phyloP scores from a whole-genome alignment of 495 filamentous ascomycete genomes.

The Aspergillus incahuasiensis region DNA sequence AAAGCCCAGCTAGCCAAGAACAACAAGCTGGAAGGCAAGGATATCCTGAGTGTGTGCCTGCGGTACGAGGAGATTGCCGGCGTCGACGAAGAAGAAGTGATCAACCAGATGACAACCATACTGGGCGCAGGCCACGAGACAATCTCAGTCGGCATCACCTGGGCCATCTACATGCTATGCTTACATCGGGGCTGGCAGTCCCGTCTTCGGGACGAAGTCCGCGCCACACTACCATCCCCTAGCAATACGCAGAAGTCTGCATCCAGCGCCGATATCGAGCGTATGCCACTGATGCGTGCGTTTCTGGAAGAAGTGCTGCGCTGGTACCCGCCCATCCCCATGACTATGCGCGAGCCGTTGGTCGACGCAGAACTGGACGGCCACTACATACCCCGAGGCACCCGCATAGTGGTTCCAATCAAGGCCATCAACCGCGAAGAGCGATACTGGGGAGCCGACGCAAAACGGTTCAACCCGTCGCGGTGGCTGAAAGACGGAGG shows the following conservation, averaged over 20 bases:
- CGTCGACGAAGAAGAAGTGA: conserved; percentile 60
- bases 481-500: conserved; percentile 51
- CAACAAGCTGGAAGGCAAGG: no score
- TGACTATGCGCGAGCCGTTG: conserved; percentile 53
- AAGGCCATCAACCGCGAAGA: conserved; percentile 59
- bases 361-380: conserved; percentile 54
- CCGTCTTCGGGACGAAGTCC: conserved; percentile 19
- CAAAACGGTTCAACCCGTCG: conserved; percentile 66
- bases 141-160: conserved; percentile 19
- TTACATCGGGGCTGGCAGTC: conserved; percentile 17
- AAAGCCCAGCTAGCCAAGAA: no score
- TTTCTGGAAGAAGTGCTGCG: conserved; percentile 50
- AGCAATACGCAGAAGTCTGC: neutral
- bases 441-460: conserved; percentile 73
- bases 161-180: conserved; percentile 22
- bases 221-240: neutral
- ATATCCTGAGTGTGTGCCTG: no score
- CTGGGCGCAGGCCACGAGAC: conserved; percentile 71
- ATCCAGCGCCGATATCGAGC: neutral
- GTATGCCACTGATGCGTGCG: conserved; percentile 48
- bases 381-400: conserved; percentile 46
- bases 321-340: conserved; percentile 44
- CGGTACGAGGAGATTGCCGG: conserved; percentile 42
- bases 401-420: conserved; percentile 41
- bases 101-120: conserved; percentile 78